Conservation (phyloP, 306 rosid genomes). For the Ziziphus jujuba region DNA sequence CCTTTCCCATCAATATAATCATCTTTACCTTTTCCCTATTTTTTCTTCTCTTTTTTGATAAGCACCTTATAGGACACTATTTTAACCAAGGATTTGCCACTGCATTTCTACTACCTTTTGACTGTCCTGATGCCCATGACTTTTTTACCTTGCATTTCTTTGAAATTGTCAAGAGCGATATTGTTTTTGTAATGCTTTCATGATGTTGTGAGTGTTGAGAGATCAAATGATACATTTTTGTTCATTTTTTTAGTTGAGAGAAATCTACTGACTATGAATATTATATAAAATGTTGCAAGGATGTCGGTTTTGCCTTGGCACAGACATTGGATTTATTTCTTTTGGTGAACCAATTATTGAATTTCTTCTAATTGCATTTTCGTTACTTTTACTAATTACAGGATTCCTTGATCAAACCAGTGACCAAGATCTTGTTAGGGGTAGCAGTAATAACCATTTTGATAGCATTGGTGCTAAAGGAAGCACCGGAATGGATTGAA, state of each 20-base stretch:
- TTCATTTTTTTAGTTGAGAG: no score
- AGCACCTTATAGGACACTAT: neutral
- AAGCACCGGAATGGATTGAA: constrained; percentile 64
- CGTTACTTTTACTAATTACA: constrained; percentile 31
- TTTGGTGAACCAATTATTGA: neutral
- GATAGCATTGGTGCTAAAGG: constrained; percentile 56
- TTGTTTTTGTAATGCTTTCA: no score
- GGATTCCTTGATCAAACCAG: constrained; percentile 80
- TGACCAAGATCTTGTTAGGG: constrained; percentile 72
- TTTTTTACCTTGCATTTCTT: neutral
- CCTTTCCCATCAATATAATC: no score
- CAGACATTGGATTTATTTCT: no score
- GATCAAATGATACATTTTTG: no score
- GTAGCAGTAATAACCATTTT: constrained; percentile 58
- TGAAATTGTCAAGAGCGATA: neutral
- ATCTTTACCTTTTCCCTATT: no score
- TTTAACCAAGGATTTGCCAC: no score
- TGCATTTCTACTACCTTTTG: no score
- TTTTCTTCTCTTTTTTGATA: neutral
- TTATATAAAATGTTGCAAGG: neutral
- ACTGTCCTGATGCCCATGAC: neutral
- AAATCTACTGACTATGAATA: neutral
- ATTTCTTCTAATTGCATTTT: neutral
- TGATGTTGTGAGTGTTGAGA: no score
- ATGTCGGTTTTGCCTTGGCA: neutral